phyloP scores from a whole-genome alignment of 371 early-diverging fungal species.

The Mortierella sp. region DNA sequence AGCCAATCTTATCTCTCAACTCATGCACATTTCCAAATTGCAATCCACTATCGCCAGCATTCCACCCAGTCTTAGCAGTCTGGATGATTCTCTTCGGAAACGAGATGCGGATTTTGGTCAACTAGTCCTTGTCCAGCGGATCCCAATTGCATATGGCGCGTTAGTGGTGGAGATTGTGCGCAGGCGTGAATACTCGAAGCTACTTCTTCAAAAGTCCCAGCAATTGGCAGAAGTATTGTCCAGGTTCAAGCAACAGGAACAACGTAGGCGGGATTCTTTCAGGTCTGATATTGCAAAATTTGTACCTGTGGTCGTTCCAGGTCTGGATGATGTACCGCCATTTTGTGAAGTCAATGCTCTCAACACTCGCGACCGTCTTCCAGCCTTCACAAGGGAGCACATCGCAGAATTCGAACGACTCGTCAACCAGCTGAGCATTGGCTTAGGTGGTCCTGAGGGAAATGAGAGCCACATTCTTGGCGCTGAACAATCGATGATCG shows the following conservation, averaged over 20 bases:
- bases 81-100: slow-evolving; percentile 49
- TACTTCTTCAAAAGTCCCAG: slow-evolving; percentile 66
- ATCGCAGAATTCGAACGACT: slow-evolving; percentile 60
- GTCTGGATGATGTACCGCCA: slow-evolving; percentile 70
- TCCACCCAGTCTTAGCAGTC: slow-evolving; percentile 40
- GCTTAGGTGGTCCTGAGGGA: slow-evolving; percentile 28
- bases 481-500: slow-evolving; percentile 19
- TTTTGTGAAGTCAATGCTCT: slow-evolving; percentile 74
- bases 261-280: slow-evolving; percentile 71
- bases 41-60: slow-evolving; percentile 58
- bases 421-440: slow-evolving; percentile 50
- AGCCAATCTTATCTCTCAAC: slow-evolving; percentile 49
- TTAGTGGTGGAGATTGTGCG: slow-evolving; percentile 77
- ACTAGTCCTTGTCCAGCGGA: slow-evolving; percentile 68
- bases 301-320: slow-evolving; percentile 68
- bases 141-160: slow-evolving; percentile 66
- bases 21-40: slow-evolving; percentile 53
- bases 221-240: slow-evolving; percentile 73
- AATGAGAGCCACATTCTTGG: slow-evolving; percentile 14
- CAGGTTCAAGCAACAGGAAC: slow-evolving; percentile 67
- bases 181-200: slow-evolving; percentile 71
- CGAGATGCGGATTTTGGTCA: slow-evolving; percentile 56
- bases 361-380: slow-evolving; percentile 60
- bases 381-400: slow-evolving; percentile 64
- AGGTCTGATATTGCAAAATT: slow-evolving; percentile 63